phyloP scores from a whole-genome alignment of 2,329 filamentous ascomycete genomes.

The Pseudocercospora cruenta region DNA sequence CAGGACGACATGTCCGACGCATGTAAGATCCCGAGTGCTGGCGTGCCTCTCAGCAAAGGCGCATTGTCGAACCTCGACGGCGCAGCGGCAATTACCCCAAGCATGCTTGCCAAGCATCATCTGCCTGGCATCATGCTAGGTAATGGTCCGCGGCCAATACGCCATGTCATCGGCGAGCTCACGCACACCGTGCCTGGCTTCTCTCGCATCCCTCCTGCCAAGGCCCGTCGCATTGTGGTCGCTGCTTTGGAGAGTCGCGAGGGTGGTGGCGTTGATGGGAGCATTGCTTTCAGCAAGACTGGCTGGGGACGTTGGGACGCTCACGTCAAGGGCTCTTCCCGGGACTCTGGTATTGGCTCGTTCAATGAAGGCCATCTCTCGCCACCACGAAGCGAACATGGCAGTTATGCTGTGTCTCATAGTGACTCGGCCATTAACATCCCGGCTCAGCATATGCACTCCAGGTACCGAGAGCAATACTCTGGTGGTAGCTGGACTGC shows the following conservation, averaged over 20 bases:
- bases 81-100: constrained; percentile 79
- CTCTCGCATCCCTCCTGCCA: constrained; percentile 82
- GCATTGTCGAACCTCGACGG: constrained; percentile 66
- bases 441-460: constrained; percentile 30
- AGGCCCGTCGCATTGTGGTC: constrained; percentile 90
- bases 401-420: constrained; percentile 41
- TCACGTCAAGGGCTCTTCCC: constrained; percentile 62
- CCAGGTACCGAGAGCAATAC: constrained; percentile 34
- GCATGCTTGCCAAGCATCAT: constrained; percentile 84
- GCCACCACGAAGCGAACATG: constrained; percentile 56
- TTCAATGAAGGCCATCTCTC: constrained; percentile 46
- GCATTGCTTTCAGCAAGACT: constrained; percentile 89
- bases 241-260: constrained; percentile 81
- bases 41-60: constrained; percentile 51
- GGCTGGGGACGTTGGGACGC: constrained; percentile 98
- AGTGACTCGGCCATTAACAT: constrained; percentile 39
- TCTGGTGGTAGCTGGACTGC: constrained; percentile 66
- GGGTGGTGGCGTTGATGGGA: constrained; percentile 63
- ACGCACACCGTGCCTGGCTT: constrained; percentile 93
- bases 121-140: constrained; percentile 86
- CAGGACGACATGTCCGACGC: constrained; percentile 59
- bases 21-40: constrained; percentile 37
- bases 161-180: constrained; percentile 92
- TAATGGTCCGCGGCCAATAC: constrained; percentile 89
- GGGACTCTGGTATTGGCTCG: constrained; percentile 42